These are phyloP conservation scores for Hypocreales sp. DNA, from an alignment of 2,329 filamentous ascomycete species.

Conservation along the genomic window DNA sequence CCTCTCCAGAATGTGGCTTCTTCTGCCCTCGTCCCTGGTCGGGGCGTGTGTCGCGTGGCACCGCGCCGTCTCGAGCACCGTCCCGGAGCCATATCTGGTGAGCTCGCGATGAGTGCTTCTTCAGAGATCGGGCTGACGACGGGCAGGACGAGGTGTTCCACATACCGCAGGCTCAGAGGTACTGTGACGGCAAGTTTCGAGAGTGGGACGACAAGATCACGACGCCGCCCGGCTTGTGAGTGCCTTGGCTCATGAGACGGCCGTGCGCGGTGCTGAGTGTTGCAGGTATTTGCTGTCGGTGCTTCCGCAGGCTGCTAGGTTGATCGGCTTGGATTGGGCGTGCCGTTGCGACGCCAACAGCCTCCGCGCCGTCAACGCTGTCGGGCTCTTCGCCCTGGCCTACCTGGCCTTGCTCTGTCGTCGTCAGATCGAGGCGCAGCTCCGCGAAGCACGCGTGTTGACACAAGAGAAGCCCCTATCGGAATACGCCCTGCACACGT, in stretches of 20 bases:
- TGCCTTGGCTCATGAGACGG: not conserved
- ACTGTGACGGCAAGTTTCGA: constrained; percentile 57
- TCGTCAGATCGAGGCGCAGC: constrained; percentile 29
- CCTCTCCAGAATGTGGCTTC: not conserved
- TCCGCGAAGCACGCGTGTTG: constrained; percentile 10
- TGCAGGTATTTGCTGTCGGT: constrained; percentile 30
- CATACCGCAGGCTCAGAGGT: constrained; percentile 78
- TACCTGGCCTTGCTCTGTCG: constrained; percentile 35
- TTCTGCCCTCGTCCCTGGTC: constrained; percentile 7
- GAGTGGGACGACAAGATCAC: constrained; percentile 97
- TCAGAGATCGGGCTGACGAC: constrained; percentile 4
- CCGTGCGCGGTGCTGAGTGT: constrained; percentile 1
- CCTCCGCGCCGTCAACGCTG: constrained; percentile 33
- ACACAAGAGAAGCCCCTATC: constrained; percentile 13
- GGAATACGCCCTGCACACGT: constrained; percentile 38
- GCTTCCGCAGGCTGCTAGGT: constrained; percentile 8
- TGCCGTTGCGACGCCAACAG: constrained; percentile 13
- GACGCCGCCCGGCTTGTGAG: constrained; percentile 75
- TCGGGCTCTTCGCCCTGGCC: constrained; percentile 22
- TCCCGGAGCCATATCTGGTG: constrained; percentile 40
- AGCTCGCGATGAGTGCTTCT: constrained; percentile 3
- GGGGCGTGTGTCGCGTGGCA: constrained; percentile 8
- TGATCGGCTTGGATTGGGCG: constrained; percentile 2
- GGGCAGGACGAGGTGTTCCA: constrained; percentile 72
- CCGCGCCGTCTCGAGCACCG: constrained; percentile 12